Evolutionary conservation across 805 yeast genomes (phyloP), one percentile per base, ranked within the genome.

Genomic region (Ogataea nonfermentans): DNA sequence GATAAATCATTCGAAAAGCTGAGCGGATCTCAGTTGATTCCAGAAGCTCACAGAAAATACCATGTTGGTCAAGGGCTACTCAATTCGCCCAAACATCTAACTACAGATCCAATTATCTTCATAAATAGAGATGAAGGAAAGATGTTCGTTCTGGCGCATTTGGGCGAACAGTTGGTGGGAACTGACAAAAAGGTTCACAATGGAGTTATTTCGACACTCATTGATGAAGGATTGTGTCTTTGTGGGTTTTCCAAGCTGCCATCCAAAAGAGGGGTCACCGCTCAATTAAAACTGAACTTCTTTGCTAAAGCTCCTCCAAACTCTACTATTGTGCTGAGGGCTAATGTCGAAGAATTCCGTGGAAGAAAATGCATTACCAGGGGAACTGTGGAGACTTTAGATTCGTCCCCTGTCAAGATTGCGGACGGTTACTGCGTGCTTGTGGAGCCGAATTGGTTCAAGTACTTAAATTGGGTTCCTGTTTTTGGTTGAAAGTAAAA

Each of bases 391-490:
- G 73, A 73, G 45, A 73, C 85, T 0, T 57, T 84, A 9, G 33
- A 31, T 7, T 49, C 43, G 12, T 37, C 48, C 12, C 42, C 50
- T 3, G 20, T 16, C 6, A 35, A 31, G 29, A 46, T 52, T 35
- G 95, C 91, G 0, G 63, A 68, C 11, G 89, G 88, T 0, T 66
- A 64, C 23, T 84, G 95, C 59, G 65, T 85, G 2, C 67, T 88
- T 44, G 93, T 88, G 2, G 95, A 88, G 55, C 96, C 96, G 3
- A 79, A 70, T 52, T 88, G 96, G 95, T 86, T 86, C 63, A 82
- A 78, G 55, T 85, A 79, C 55, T 63, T 86, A 38, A 57, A 60
- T 9, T 76, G 83, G 81, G 61, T 76, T 13, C 70, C 71, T 17
- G 44, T 71, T 14, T 71, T 71, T 38, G 27, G 23, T 7, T 43